Base-by-base conservation (phyloP, 495 filamentous ascomycete genomes). In the Trichocladium antarcticum region DNA sequence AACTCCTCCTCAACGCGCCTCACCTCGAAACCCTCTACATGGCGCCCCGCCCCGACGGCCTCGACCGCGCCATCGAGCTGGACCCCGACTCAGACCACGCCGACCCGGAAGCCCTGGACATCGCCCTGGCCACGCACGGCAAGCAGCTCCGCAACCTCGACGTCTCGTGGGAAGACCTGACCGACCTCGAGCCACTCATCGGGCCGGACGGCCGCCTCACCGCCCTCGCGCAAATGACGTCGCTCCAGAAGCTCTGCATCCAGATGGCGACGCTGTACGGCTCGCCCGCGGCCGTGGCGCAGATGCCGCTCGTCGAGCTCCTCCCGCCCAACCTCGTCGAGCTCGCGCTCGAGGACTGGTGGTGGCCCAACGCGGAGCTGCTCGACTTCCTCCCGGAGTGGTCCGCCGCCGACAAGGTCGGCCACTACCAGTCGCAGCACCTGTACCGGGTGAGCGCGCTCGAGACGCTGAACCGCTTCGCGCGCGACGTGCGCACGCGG, bases 271-370 rank as follows among this genome's bases (percentile, higher is more conserved):
- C 55, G 22, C 37, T 66, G 34, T 61, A 62, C 37, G 59, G 61
- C 3, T 20, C 10, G 2, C 31, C 42, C 5, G 42, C 53, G 3
- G 40, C 44, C 0, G 52, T 49, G n/a, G 37, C 39, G 6, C 24
- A 34, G 6, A 53, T 41, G n/a, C 55, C 50, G 16, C 48, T 66
- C 1, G 42, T 48, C 10, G 57, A 57, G 1, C 42, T 66, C 8
- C 55, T 66, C 7, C 63, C 63, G 37, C 56, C 59, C 5, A 60
- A 58, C 31, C 55, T 66, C 14, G 55, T 62, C 19, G 59, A 62
- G 45, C 47, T 66, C 6, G 53, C 57, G 1, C 53, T 66, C 16
- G 61, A 64, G 31, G 63, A 66, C 46, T 66, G 55, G 57, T 64
- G 63, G 63, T 66, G 61, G 61, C 31, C 32, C 36, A 55, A 55